Conservation (phyloP, 495 filamentous ascomycete genomes). For the Penicillium tannophilum region DNA sequence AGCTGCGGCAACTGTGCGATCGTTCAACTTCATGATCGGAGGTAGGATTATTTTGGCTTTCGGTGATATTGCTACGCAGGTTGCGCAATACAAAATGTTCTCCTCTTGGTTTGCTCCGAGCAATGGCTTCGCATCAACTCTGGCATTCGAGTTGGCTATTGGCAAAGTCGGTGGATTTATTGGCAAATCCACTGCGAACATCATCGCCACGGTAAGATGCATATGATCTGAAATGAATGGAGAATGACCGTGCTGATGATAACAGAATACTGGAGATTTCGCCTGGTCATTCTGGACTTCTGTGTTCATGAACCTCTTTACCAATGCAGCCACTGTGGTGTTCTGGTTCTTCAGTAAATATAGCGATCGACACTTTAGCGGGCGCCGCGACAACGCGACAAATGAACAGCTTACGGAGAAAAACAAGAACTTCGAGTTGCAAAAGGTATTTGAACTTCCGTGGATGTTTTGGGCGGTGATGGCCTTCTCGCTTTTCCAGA, state of each 20-base stretch:
- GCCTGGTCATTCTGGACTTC: constrained; percentile 50
- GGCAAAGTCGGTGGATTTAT: constrained; percentile 45
- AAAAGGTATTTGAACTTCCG: constrained; percentile 45
- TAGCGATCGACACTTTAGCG: constrained; percentile 33
- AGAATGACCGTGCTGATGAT: background rate
- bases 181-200: constrained; percentile 40
- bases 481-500: constrained; percentile 47
- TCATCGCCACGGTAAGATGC: constrained; percentile 34
- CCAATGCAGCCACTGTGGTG: constrained; percentile 37
- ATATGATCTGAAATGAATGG: background rate
- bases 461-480: constrained; percentile 49
- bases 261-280: constrained; percentile 46
- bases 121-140: constrained; percentile 47
- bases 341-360: constrained; percentile 49
- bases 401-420: constrained; percentile 45
- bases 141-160: constrained; percentile 45
- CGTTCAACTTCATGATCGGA: constrained; percentile 49
- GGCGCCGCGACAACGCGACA: constrained; percentile 40
- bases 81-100: constrained; percentile 53
- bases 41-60: constrained; percentile 41
- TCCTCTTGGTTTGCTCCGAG: constrained; percentile 51
- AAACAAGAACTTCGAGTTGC: constrained; percentile 47
- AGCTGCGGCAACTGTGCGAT: constrained; percentile 41
- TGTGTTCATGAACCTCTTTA: constrained; percentile 53
- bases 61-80: constrained; percentile 49